Conservation (phyloP, 306 rosid genomes). For the Dalbergia cultrata region DNA sequence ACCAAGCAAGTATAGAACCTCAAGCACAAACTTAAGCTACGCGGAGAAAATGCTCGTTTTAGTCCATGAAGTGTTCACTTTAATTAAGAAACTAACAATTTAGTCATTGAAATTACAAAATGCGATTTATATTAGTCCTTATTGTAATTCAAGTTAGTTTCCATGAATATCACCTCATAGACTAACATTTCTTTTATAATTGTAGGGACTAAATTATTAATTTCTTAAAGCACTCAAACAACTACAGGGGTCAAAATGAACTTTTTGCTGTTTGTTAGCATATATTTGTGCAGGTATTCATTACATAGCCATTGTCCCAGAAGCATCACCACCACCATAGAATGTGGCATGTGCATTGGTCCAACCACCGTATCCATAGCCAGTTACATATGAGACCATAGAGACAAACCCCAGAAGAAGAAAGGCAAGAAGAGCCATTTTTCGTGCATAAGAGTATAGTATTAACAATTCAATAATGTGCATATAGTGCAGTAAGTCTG, state of each 20-base stretch:
- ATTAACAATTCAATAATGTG: constrained; percentile 38
- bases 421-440: constrained; percentile 59
- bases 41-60: too few relatives aligned
- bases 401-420: constrained; percentile 56
- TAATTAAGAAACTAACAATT: too few relatives aligned
- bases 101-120: too few relatives aligned
- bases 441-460: constrained; percentile 50
- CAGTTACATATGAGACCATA: constrained; percentile 53
- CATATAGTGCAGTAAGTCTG: not conserved
- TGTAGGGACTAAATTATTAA: too few relatives aligned
- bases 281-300: not conserved
- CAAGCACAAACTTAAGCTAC: not conserved
- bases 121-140: too few relatives aligned
- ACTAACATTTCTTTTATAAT: too few relatives aligned
- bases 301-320: constrained; percentile 85
- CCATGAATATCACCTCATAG: too few relatives aligned
- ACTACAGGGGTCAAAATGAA: too few relatives aligned
- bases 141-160: too few relatives aligned
- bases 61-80: too few relatives aligned
- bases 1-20: not conserved
- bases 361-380: constrained; percentile 70
- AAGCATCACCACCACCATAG: constrained; percentile 89
- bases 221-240: too few relatives aligned
- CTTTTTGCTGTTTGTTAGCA: too few relatives aligned
- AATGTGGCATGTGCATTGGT: constrained; percentile 85